Evolutionary conservation across 2,329 filamentous ascomycete species (phyloP).

Genomic region (Alternaria brassicicola): DNA sequence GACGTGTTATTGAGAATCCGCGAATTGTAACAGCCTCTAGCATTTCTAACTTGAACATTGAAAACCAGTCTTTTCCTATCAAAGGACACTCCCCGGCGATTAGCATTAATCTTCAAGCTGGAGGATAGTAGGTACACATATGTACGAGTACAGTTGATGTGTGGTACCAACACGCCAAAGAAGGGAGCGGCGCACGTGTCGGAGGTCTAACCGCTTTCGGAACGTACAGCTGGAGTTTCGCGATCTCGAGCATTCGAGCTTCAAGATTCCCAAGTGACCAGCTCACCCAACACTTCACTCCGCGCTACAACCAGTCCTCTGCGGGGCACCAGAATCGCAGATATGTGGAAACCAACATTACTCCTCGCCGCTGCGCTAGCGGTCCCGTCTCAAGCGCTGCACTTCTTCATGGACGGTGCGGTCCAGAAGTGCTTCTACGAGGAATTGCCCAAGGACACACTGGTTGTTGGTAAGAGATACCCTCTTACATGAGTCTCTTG

Average conservation of each 20-base stretch:
- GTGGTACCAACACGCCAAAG: conserved; percentile 3
- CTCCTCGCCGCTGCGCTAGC: conserved; percentile 68
- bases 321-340: conserved; percentile 29
- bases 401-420: conserved; percentile 92
- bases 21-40: too few species aligned
- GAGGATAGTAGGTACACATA: not conserved
- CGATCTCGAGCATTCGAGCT: conserved; percentile 28
- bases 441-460: conserved; percentile 94
- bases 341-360: conserved; percentile 57
- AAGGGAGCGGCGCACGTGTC: conserved; percentile 25
- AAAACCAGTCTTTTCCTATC: not conserved
- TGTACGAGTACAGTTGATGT: not conserved
- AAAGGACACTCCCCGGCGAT: not conserved
- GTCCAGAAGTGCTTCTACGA: conserved; percentile 96
- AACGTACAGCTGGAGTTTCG: conserved; percentile 36
- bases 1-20: not conserved
- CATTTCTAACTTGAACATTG: not conserved
- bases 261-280: conserved; percentile 30
- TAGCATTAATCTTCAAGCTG: not conserved
- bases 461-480: conserved; percentile 76
- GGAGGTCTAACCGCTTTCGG: conserved; percentile 25
- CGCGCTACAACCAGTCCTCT: conserved; percentile 22
- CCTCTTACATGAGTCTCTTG: not conserved
- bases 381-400: conserved; percentile 77
- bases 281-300: conserved; percentile 26